Base-by-base conservation (phyloP, 495 filamentous ascomycete species). In the Chaetomidium leptoderma region DNA sequence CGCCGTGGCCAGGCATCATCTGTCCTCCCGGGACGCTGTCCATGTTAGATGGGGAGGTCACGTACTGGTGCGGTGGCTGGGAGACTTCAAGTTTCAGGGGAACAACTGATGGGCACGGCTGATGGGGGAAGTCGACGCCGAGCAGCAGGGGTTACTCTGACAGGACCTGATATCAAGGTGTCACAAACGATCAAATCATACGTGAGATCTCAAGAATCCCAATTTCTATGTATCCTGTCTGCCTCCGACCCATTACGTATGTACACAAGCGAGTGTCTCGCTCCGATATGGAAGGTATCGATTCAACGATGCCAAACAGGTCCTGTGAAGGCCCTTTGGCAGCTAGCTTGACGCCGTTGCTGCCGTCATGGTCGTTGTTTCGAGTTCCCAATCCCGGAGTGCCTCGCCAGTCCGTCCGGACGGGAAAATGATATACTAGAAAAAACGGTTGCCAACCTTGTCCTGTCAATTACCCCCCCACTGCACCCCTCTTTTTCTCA, bases 201-300 rank as follows among this genome's bases (percentile, higher is more conserved):
- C 0, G 1, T 19, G 45, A 48, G 45, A 48, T 33, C 17, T 10
- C 6, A 11, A 48, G 6, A 10, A 53, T 32, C 50, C 40, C 35
- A 30, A 40, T 27, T 52, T 53, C 23, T 42, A 29, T 4, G 16
- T 42, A 27, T 53, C 24, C 11, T 16, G 24, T 16, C 24, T 17
- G 23, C 24, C 36, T 30, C 50, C 11, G 2, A 5, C 14, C 24
- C 50, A 40, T 29, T 54, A 33, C 24, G 6, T 54, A 54, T 54
- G 27, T 54, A 54, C 51, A 54, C 37, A 32, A 42, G 50, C 50
- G 19, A 26, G 23, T 24, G 36, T n/a, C 51, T 9, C 21, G 21
- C 21, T 10, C n/a, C 29, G 16, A 36, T 14, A 10, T 2, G 10
- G 30, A 32, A 13, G 13, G 27, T 11, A 26, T 24, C 40, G 7